Evolutionary conservation across 2,329 filamentous ascomycete genomes (phyloP), one percentile per base, ranked within the genome.

Genomic region (Didymella sp.): DNA sequence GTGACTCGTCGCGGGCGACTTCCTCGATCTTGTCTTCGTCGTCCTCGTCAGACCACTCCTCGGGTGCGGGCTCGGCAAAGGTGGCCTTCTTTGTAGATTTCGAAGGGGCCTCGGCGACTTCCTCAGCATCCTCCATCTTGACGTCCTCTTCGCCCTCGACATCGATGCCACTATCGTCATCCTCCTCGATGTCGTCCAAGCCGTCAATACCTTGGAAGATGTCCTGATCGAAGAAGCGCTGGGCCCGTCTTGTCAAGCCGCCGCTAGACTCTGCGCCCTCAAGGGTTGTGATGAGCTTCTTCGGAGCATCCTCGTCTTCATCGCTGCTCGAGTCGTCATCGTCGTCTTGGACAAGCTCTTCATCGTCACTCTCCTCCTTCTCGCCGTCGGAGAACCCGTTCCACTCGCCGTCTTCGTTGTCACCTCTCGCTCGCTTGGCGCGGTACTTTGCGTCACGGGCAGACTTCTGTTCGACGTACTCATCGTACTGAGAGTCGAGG

Each of bases 151-250:
- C 71, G 35, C 67, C 69, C 41, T 78, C 79, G 7, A 76, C 69
- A 35, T 77, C 75, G 27, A 76, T 76, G 6, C 73, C 75, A 38
- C 73, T 76, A 52, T 74, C 80, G 12, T 73, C 70, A 17, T 72
- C 70, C 21, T 78, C 78, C 6, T 84, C 80, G 24, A 85, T 81
- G 17, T 87, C 87, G 2, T 88, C 79, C 19, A 89, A 76, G 0
- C 86, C 90, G 21, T 87, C 86, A 51, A 98, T 87, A 35, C 87
- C 91, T 65, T 93, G 88, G 81, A 99, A 99, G 37, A 99, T 89
- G 64, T 97, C 93, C 73, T 97, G 94, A 67, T 90, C 89, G 75
- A 99, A 99, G 79, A 99, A 99, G 59, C 89, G 85, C 9, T 89
- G 85, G 8, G 95, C 95, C 61, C 92, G 86, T 74, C 88, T 93